Evolutionary conservation across 2,329 filamentous ascomycete genomes (phyloP), one percentile per base, ranked within the genome.

Genomic region (Ophiosphaerella korrae): DNA sequence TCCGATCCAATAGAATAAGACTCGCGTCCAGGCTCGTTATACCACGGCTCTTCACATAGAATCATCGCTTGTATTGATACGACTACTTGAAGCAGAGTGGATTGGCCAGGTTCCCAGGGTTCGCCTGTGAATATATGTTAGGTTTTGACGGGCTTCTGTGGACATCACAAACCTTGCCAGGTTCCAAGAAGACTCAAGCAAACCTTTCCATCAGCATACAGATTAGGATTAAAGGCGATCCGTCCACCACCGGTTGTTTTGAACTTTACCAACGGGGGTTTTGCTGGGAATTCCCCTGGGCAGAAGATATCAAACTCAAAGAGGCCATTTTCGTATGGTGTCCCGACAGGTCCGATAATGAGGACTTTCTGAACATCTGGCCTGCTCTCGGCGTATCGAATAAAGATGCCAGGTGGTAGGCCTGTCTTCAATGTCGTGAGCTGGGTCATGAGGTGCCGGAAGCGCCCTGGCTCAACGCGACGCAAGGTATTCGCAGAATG

Each of bases 31-130:
- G 83, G 82, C 63, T 85, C 81, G 61, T 84, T 85, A 72, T 77
- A 80, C 63, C 73, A 81, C 1, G 82, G 83, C 42, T 81, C 58
- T 13, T 79, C 77, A 55, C 77, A 81, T 41, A 85, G 75, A 16
- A 85, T 78, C 82, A 85, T 83, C 26, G 76, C 75, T 58, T 85
- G 83, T 44, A 85, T 81, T 24, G 79, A 82, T n/a, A 84, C 75
- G 9, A 82, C 70, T 5, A 83, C 67, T 54, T 82, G 80, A 3
- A 82, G 69, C 2, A 83, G 65, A 3, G 80, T 83, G 5, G 80
- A 83, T 32, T 73, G 68, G 8, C 66, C 61, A 2, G 75, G 70
- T 11, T 74, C 66, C 82, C 83, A 81, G 21, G 68, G 57, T 54
- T 74, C 57, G 8, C 80, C 45, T 47, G 18, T 16, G 18, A 41